Evolutionary conservation across 257 asterid genomes (phyloP).

Genomic region (Solanum sitiens): DNA sequence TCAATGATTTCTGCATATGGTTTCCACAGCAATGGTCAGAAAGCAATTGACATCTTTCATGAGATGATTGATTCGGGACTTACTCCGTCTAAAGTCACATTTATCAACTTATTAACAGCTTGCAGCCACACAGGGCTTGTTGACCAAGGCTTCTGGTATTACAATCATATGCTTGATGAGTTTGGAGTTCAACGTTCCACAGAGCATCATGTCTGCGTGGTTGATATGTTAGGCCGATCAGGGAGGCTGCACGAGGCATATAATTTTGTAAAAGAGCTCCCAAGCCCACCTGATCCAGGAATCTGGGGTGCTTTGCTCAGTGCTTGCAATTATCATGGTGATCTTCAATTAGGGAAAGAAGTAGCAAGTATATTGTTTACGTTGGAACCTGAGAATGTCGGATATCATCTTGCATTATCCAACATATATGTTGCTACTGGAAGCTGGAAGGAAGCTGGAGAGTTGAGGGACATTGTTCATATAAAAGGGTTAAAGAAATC

Average conservation of each 20-base stretch:
- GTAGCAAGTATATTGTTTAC: slow-evolving; percentile 32
- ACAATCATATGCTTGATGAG: slow-evolving; percentile 19
- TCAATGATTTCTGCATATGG: slow-evolving; percentile 59
- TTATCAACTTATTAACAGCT: slow-evolving; percentile 53
- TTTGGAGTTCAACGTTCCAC: slow-evolving; percentile 21
- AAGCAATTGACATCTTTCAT: slow-evolving; percentile 34
- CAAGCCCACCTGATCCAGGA: slow-evolving; percentile 21
- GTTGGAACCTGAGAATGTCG: slow-evolving; percentile 48
- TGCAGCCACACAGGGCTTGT: slow-evolving; percentile 66
- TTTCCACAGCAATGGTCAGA: slow-evolving; percentile 34
- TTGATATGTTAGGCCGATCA: slow-evolving; percentile 49
- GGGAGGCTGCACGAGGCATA: slow-evolving; percentile 44
- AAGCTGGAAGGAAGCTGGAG: slow-evolving; percentile 66
- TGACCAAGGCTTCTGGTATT: slow-evolving; percentile 37
- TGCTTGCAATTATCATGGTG: slow-evolving; percentile 49
- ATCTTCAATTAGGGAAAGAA: slow-evolving; percentile 47
- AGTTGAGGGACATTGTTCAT: slow-evolving; percentile 37
- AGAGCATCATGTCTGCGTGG: slow-evolving; percentile 53
- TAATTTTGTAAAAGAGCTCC: slow-evolving; percentile 29
- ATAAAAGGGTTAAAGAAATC: slow-evolving; percentile 37
- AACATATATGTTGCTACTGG: slow-evolving; percentile 56
- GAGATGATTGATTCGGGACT: slow-evolving; percentile 34
- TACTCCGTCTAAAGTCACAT: slow-evolving; percentile 44
- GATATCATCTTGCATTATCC: slow-evolving; percentile 41
- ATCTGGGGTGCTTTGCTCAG: slow-evolving; percentile 63